Conservation (phyloP, 2,329 filamentous ascomycete genomes). For the Akanthomyces uredinophilus region DNA sequence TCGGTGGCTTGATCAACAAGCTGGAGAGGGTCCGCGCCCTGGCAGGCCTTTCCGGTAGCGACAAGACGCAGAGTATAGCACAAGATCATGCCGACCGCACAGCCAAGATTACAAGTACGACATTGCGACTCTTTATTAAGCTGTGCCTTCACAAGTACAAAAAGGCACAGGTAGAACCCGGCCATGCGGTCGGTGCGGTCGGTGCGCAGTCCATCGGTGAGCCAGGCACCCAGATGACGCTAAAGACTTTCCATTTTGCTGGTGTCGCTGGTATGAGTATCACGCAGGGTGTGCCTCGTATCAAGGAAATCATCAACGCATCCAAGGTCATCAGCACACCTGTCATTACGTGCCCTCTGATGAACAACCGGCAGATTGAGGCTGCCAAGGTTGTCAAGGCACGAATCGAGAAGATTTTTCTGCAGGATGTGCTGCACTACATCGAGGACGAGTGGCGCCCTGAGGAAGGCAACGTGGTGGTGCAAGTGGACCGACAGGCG, state of each 20-base stretch:
- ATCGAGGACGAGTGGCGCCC: conserved; percentile 87
- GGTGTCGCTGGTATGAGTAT: conserved; percentile 99
- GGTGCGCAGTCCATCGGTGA: conserved; percentile 98
- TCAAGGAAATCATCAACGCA: conserved; percentile 99
- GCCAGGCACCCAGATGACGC: conserved; percentile 96
- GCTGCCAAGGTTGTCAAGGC: conserved; percentile 89
- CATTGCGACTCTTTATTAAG: conserved; percentile 69
- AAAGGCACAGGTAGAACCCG: conserved; percentile 85
- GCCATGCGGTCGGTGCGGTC: conserved; percentile 91
- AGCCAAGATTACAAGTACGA: conserved; percentile 74
- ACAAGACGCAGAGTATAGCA: conserved; percentile 20
- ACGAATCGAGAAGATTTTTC: conserved; percentile 89
- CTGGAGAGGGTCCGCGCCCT: conserved; percentile 49
- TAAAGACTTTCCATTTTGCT: conserved; percentile 99
- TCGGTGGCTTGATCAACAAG: conserved; percentile 57
- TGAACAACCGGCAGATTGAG: conserved; percentile 68
- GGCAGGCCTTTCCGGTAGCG: conserved; percentile 42
- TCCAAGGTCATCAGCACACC: conserved; percentile 91
- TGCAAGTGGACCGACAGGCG: conserved; percentile 75
- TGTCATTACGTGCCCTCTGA: conserved; percentile 80
- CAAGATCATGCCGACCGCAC: conserved; percentile 60
- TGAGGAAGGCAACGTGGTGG: conserved; percentile 67
- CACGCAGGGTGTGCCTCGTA: conserved; percentile 97
- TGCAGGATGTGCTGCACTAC: conserved; percentile 73
- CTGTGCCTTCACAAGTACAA: conserved; percentile 87